Evolutionary conservation across 257 asterid genomes (phyloP), one percentile per base, ranked within the genome.

Genomic region (Avicennia marina): DNA sequence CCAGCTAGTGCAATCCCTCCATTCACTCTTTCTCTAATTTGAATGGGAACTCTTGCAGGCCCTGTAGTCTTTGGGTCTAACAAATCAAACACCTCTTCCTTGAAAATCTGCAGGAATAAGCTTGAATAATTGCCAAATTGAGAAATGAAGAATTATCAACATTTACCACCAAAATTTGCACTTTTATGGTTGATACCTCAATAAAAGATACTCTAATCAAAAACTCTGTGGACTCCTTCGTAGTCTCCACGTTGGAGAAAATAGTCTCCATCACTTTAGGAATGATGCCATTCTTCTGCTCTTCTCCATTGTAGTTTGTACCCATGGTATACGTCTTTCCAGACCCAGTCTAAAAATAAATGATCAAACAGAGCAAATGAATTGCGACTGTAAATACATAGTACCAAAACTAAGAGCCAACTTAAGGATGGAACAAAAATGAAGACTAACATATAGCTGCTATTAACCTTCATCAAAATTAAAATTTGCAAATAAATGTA

Each of bases 261-360:
- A 89, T 89, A 8, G 86, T 71, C 39, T 93, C 90, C 90, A 93
- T 93, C 1, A 93, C 99, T 61, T 61, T 80, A 13, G 99, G 99
- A 51, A 93, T 86, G 43, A 93, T 89, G 6, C 94, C 97, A 41
- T 57, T 72, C 22, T 65, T 72, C 4, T 78, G 84, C 33, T 81
- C 98, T 64, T 89, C 96, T 1, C 96, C 97, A n/a, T 84, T 89
- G 54, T 86, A 93, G 52, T 93, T 93, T 12, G 99, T 93, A 1
- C 99, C 99, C 99, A 93, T 93, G 0, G 99, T 93, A 60, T 89
- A 93, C 0, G 99, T 93, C 72, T 93, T 93, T 11, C 99, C 99
- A 0, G 99, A 93, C 19, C 99, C 99, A 11, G 99, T 93, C 99
- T 93, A 68, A 36, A 51, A 60, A 9, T 34, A 18, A 72, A 26